A percentile compares a stretch with the other conserved stretches of the same genome.
These are phyloP conservation scores for Globisporangium cederbergense DNA, from an alignment of 352 stramenopile genomes.

Conservation along the genomic window DNA sequence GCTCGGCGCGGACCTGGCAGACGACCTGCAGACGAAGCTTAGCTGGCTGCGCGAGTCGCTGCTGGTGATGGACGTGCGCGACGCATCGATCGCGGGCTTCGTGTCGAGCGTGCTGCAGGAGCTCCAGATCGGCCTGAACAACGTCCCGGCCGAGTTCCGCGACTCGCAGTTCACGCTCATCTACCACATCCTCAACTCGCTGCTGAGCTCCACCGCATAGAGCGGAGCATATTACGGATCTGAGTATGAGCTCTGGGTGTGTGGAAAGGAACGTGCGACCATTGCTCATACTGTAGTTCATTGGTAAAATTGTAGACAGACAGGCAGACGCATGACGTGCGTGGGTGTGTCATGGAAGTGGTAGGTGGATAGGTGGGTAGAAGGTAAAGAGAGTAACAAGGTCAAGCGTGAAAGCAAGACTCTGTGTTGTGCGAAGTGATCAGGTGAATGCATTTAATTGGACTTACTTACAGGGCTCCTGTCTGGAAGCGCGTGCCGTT, in stretches of 20 bases:
- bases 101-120: slow-evolving; percentile 78
- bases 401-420: not conserved
- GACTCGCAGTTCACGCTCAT: slow-evolving; percentile 84
- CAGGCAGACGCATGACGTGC: not conserved
- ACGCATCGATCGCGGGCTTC: slow-evolving; percentile 71
- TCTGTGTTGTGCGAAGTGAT: not conserved
- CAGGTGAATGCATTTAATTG: slow-evolving; percentile 7
- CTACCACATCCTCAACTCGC: slow-evolving; percentile 84
- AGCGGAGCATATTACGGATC: not conserved
- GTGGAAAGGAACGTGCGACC: not conserved
- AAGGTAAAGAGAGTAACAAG: not conserved
- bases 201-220: slow-evolving; percentile 54
- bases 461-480: slow-evolving; percentile 33
- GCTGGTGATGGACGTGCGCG: slow-evolving; percentile 75
- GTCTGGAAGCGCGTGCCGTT: slow-evolving; percentile 24
- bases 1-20: slow-evolving; percentile 60
- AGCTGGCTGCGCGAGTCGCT: slow-evolving; percentile 78
- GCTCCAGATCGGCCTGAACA: slow-evolving; percentile 58
- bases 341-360: not conserved
- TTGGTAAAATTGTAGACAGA: not conserved
- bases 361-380: slow-evolving; percentile 3
- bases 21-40: slow-evolving; percentile 68
- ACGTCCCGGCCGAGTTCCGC: slow-evolving; percentile 47
- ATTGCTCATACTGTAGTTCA: not conserved
- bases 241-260: not conserved